Percentiles rank a stretch among this genome's conserved stretches.
phyloP scores from a whole-genome alignment of 257 asterid species.

The Solanum virginianum region DNA sequence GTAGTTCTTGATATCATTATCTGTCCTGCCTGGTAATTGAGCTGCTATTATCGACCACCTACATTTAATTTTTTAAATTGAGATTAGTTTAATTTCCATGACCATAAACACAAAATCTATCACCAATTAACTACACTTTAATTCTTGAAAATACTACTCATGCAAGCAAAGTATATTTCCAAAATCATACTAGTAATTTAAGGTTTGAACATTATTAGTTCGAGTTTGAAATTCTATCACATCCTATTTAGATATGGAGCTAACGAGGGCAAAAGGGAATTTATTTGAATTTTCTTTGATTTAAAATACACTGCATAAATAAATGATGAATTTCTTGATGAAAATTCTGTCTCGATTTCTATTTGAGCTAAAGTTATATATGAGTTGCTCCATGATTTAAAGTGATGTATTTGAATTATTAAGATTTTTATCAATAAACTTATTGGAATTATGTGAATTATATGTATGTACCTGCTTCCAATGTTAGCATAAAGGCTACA shows the following conservation, averaged over 20 bases:
- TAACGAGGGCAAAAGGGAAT: neutral
- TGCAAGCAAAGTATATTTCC: neutral
- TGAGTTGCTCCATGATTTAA: neutral
- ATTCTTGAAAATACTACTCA: neutral
- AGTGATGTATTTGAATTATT: neutral
- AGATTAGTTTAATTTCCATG: neutral
- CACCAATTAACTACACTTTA: neutral
- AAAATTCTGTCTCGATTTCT: neutral
- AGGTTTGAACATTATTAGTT: neutral
- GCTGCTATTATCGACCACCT: conserved; percentile 80
- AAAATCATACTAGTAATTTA: neutral
- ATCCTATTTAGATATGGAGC: neutral
- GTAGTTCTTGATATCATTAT: conserved; percentile 77
- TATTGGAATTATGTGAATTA: neutral
- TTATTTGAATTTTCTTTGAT: neutral
- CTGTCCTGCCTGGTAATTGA: conserved; percentile 76
- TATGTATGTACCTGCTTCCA: conserved; percentile 64
- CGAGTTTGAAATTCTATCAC: neutral
- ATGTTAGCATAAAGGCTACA: conserved; percentile 58
- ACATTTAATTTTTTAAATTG: neutral
- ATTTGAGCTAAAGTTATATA: neutral
- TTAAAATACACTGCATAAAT: neutral
- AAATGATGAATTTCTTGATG: neutral
- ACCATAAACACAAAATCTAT: neutral
- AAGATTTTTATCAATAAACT: neutral